Conservation (phyloP, 495 filamentous ascomycete genomes). For the Entonaema liquescens region DNA sequence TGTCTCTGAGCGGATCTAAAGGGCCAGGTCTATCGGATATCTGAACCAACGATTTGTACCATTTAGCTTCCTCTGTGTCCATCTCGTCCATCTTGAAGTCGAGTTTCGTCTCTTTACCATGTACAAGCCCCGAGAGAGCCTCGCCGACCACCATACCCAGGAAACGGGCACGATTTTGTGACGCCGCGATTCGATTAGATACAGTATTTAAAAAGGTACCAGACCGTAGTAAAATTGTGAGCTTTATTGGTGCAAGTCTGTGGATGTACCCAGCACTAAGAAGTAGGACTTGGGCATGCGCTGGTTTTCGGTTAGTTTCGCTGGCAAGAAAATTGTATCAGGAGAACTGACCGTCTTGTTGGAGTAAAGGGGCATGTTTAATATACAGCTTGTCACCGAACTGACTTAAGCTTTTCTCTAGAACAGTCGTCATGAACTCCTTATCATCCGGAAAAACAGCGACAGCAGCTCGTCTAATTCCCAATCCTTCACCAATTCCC, state of each 20-base stretch:
- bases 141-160: conserved; percentile 92
- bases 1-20: conserved; percentile 50
- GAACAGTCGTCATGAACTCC: conserved; percentile 61
- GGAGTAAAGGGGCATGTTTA: conserved; percentile 78
- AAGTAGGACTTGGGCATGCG: conserved; percentile 80
- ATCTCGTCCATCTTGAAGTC: conserved; percentile 87
- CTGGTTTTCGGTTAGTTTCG: conserved; percentile 55
- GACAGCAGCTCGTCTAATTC: conserved; percentile 72
- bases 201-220: conserved; percentile 76
- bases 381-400: conserved; percentile 91
- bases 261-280: conserved; percentile 79
- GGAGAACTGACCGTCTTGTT: conserved; percentile 80
- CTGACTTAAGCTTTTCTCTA: conserved; percentile 72
- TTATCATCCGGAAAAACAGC: conserved; percentile 64
- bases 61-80: conserved; percentile 72
- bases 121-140: conserved; percentile 79
- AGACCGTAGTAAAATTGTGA: conserved; percentile 73
- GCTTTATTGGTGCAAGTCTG: conserved; percentile 63
- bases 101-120: conserved; percentile 75
- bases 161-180: conserved; percentile 77
- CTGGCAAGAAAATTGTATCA: background rate
- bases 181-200: conserved; percentile 84
- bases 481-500: conserved; percentile 68
- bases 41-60: conserved; percentile 75
- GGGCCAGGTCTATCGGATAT: conserved; percentile 71